Percentiles rank a stretch among this genome's conserved stretches.
Conservation (phyloP, 305 asterid species). For the Fraxinus sp. region DNA sequence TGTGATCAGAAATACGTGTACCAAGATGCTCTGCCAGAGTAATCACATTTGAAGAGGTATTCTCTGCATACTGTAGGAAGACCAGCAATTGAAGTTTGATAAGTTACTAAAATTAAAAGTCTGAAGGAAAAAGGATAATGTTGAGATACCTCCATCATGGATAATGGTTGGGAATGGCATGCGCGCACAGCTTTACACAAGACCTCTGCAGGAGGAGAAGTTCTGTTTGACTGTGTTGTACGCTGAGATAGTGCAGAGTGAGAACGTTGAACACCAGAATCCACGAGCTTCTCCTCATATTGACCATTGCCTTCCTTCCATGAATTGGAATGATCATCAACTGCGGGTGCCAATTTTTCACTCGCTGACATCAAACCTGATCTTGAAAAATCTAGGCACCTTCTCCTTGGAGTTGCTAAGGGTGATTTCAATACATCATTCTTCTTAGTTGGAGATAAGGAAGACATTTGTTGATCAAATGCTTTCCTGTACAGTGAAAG, state of each 20-base stretch:
- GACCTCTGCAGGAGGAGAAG: conserved; percentile 58
- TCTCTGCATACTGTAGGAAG: conserved; percentile 64
- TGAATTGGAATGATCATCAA: conserved; percentile 33
- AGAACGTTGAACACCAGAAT: conserved; percentile 67
- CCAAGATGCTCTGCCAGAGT: conserved; percentile 98
- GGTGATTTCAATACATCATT: conserved; percentile 44
- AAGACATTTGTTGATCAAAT: conserved; percentile 67
- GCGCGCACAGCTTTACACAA: conserved; percentile 72
- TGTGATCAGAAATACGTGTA: conserved; percentile 74
- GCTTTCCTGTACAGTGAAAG: conserved; percentile 88
- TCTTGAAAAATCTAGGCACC: conserved; percentile 65
- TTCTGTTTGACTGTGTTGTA: conserved; percentile 43
- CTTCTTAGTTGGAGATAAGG: conserved; percentile 50
- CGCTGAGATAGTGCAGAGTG: conserved; percentile 75
- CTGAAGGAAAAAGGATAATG: conserved; percentile 2
- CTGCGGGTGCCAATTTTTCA: conserved; percentile 33
- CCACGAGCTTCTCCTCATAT: conserved; percentile 50
- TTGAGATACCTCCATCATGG: conserved; percentile 79
- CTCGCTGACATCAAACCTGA: conserved; percentile 42
- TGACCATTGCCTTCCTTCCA: conserved; percentile 37
- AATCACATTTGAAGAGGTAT: conserved; percentile 58
- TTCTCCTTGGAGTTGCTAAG: conserved; percentile 60
- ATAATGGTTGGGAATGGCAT: conserved; percentile 92
- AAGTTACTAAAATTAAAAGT: not conserved
- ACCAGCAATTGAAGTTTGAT: conserved; percentile 8